Percentiles rank a stretch among this genome's conserved stretches.
Conservation (phyloP, 1,139 yeast species). For the Pneumocystis canis region DNA sequence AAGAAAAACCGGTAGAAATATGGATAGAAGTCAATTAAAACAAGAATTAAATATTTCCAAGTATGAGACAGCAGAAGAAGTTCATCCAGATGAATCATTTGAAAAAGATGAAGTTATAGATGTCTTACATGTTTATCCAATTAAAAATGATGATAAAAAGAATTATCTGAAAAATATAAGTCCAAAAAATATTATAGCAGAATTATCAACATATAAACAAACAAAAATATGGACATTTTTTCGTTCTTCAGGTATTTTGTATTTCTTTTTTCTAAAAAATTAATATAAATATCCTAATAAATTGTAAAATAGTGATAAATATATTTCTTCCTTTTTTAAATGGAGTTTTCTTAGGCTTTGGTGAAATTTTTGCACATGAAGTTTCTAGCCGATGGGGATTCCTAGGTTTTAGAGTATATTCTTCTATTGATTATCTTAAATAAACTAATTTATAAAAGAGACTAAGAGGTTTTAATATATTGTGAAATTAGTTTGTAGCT, state of each 20-base stretch:
- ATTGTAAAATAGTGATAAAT: slow-evolving; percentile 36
- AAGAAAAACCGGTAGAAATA: background rate
- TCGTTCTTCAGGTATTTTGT: background rate
- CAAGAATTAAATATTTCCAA: background rate
- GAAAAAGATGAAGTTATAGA: background rate
- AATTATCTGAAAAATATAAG: background rate
- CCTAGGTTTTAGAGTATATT: slow-evolving; percentile 53
- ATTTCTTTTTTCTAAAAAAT: background rate
- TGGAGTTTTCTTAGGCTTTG: slow-evolving; percentile 93
- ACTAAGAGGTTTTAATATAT: background rate
- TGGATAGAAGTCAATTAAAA: background rate
- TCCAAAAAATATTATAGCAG: background rate
- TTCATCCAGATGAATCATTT: background rate
- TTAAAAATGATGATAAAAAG: background rate
- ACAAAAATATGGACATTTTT: background rate
- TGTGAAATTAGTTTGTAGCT: background rate
- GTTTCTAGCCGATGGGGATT: slow-evolving; percentile 69
- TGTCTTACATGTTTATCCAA: background rate
- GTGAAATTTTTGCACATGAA: slow-evolving; percentile 90
- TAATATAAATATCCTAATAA: background rate
- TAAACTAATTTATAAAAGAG: background rate
- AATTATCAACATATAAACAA: background rate
- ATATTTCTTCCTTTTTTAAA: slow-evolving; percentile 74
- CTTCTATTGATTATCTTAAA: background rate
- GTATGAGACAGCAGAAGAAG: background rate